Percentiles rank a stretch among this genome's conserved stretches.
phyloP scores from a whole-genome alignment of 1,139 yeast genomes.

The Blastobotrys serpentis region DNA sequence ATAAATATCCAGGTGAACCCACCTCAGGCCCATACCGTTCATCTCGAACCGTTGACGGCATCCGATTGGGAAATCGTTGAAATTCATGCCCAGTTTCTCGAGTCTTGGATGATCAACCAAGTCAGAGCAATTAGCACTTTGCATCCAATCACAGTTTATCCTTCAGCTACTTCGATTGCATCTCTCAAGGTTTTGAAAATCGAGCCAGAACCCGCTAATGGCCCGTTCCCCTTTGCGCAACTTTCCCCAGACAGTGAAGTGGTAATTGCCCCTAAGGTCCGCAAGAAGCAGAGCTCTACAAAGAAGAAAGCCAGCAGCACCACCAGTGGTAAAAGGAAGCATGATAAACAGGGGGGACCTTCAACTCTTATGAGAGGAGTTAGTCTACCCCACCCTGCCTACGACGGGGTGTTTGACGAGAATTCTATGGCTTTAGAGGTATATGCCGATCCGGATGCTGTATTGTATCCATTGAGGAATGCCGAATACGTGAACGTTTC shows the following conservation, averaged over 20 bases:
- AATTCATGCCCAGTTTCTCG: conserved; percentile 73
- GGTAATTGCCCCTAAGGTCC: conserved; percentile 75
- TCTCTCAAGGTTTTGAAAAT: conserved; percentile 62
- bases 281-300: conserved; percentile 37
- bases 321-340: conserved; percentile 15
- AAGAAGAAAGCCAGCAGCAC: conserved; percentile 16
- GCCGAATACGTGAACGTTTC: conserved; percentile 58
- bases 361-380: conserved; percentile 54
- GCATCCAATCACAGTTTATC: conserved; percentile 68
- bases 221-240: conserved; percentile 47
- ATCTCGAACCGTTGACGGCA: conserved; percentile 71
- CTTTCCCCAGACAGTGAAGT: conserved; percentile 75
- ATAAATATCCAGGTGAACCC: conserved; percentile 42
- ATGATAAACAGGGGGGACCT: conserved; percentile 32
- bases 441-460: conserved; percentile 45
- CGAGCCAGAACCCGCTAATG: conserved; percentile 44
- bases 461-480: conserved; percentile 37
- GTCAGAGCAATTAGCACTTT: conserved; percentile 68
- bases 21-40: conserved; percentile 57
- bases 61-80: conserved; percentile 94
- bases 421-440: conserved; percentile 40
- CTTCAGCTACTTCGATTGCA: conserved; percentile 65
- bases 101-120: conserved; percentile 72
- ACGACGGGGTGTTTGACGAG: conserved; percentile 11
- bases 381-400: conserved; percentile 49